phyloP scores from a whole-genome alignment of 2,329 filamentous ascomycete genomes.

The Hymenoscyphus repandus region DNA sequence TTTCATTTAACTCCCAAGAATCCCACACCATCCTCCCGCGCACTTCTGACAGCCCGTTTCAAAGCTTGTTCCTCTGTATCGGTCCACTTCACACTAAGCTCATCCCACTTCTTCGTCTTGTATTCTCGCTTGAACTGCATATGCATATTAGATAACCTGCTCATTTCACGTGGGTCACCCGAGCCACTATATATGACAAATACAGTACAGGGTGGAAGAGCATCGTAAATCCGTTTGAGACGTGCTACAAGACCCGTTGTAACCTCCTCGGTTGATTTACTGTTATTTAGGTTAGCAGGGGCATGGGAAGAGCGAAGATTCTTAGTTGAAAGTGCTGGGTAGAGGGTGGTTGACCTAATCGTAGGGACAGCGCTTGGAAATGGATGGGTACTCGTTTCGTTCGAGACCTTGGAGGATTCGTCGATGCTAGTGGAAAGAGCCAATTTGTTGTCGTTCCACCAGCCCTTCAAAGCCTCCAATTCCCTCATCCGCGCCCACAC shows the following conservation, averaged over 20 bases:
- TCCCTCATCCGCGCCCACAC: constrained; percentile 62
- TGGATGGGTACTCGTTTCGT: constrained; percentile 3
- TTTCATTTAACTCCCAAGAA: constrained; percentile 59
- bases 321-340: not conserved
- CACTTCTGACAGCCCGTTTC: constrained; percentile 49
- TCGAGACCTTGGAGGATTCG: not conserved
- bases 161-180: constrained; percentile 64
- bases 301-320: not conserved
- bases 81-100: constrained; percentile 63
- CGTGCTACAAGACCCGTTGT: constrained; percentile 34
- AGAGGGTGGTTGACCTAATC: not conserved
- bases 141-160: constrained; percentile 54
- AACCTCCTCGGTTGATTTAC: constrained; percentile 16
- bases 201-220: constrained; percentile 59
- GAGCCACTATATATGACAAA: constrained; percentile 62
- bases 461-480: constrained; percentile 59
- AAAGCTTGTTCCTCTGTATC: constrained; percentile 60
- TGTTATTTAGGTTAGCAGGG: constrained; percentile 6
- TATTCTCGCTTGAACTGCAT: constrained; percentile 59
- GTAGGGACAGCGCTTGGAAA: not conserved
- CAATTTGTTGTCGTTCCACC: constrained; percentile 56
- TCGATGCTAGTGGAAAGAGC: not conserved
- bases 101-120: constrained; percentile 61
- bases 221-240: constrained; percentile 50
- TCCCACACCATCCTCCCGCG: constrained; percentile 56